Evolutionary conservation across 2,329 filamentous ascomycete species (phyloP), one percentile per base, ranked within the genome.

Genomic region (Stenocarpella maydis): DNA sequence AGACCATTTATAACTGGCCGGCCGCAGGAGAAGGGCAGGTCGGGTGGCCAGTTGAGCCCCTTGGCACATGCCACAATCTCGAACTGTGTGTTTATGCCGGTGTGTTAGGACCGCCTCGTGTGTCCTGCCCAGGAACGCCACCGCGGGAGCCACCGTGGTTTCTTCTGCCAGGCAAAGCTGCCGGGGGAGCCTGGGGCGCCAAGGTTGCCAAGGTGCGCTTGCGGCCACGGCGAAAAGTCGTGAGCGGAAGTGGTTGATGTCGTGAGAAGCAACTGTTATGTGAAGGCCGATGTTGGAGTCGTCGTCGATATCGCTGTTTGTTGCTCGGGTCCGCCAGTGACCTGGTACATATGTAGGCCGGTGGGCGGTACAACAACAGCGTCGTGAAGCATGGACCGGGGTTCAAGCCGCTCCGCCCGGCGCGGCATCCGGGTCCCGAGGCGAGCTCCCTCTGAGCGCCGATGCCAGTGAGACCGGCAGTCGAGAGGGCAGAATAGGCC

Each of bases 161-260:
- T 37, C 34, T 12, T 12, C 34, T 37, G 31, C 31, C 31, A 31
- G 31, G 31, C 31, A 9, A 21, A 10, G 6, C 12, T 31, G n/a
- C 39, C 55, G 17, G 24, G 24, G 24, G 19, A 31, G 39, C 41
- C 26, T 63, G 58, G 58, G 43, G 14, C 43, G 58, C 58, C 58
- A 63, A 63, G 58, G 14, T 34, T 63, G 58, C 58, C 58, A 63
- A 63, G 58, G 58, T 63, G 58, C 58, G 58, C 43, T 49, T 43
- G 26, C 58, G 58, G 63, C 31, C 47, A 19, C 10, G 63, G 63
- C 63, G 55, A n/a, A n/a, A 17, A 17, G n/a, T 39, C 37, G 15
- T 60, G 24, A 17, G 39, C 19, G 55, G 39, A 24, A 61, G 24
- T 31, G 12, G 19, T 31, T 10, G 58, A 31, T 10, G 28, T 10